These are phyloP conservation scores for Fusarium pininemorale DNA, from an alignment of 2,329 filamentous ascomycete species.

Conservation along the genomic window DNA sequence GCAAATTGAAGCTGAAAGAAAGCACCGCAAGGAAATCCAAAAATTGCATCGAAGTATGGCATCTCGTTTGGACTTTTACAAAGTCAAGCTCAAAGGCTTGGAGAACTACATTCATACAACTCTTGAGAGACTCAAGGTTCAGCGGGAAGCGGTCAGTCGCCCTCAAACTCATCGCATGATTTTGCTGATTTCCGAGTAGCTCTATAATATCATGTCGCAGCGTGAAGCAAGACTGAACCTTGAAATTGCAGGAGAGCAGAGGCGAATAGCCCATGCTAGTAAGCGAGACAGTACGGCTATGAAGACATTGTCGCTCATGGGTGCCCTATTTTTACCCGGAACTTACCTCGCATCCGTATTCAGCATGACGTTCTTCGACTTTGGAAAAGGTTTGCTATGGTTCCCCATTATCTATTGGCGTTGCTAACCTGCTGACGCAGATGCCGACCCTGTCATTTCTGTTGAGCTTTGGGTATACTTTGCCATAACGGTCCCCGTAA, in stretches of 20 bases:
- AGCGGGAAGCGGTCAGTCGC: conserved; percentile 64
- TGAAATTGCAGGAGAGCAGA: conserved; percentile 69
- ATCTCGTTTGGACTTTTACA: conserved; percentile 67
- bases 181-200: conserved; percentile 48
- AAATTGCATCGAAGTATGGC: conserved; percentile 63
- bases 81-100: conserved; percentile 67
- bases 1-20: conserved; percentile 40
- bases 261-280: conserved; percentile 66
- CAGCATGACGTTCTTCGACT: conserved; percentile 74
- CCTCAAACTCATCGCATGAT: conserved; percentile 7
- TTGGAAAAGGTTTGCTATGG: conserved; percentile 54
- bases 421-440: conserved; percentile 24
- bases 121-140: conserved; percentile 67
- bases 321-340: conserved; percentile 70
- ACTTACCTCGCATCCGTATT: conserved; percentile 71
- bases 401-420: not conserved
- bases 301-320: conserved; percentile 72
- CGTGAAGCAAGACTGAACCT: conserved; percentile 71
- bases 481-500: conserved; percentile 67
- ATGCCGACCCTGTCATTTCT: conserved; percentile 56
- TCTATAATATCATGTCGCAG: conserved; percentile 74
- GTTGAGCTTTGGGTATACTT: conserved; percentile 71
- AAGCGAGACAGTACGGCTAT: conserved; percentile 71
- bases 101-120: conserved; percentile 72
- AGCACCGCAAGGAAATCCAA: conserved; percentile 48